Evolutionary conservation across 345 rosid genomes (phyloP).

Genomic region (Combretum micranthum): DNA sequence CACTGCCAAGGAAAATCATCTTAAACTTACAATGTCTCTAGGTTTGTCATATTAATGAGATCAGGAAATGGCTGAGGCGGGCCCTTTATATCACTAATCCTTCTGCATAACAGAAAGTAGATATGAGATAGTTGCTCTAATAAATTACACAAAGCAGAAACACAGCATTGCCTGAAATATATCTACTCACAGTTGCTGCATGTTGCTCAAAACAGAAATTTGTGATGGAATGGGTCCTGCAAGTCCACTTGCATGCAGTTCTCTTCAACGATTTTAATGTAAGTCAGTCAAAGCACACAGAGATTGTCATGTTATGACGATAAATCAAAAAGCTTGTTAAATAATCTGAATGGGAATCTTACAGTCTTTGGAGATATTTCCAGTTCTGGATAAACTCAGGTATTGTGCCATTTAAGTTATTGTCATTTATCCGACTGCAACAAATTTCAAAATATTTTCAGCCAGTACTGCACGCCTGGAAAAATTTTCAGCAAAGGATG

Average conservation of each 20-base stretch:
- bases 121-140: background rate
- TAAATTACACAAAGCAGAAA: background rate
- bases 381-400: constrained; percentile 59
- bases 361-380: constrained; percentile 55
- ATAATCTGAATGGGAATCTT: constrained; percentile 22
- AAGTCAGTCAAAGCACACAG: background rate
- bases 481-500: background rate
- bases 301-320: background rate
- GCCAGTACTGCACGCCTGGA: background rate
- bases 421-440: constrained; percentile 73
- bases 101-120: constrained; percentile 23
- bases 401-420: constrained; percentile 57
- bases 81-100: constrained; percentile 40
- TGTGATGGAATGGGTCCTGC: constrained; percentile 44
- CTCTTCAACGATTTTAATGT: constrained; percentile 25
- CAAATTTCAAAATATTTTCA: background rate
- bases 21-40: constrained; percentile 27
- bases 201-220: constrained; percentile 23
- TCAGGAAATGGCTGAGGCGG: constrained; percentile 31
- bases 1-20: background rate
- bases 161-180: background rate
- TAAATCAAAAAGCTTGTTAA: background rate
- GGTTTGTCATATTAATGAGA: constrained; percentile 19
- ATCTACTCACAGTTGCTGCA: constrained; percentile 34
- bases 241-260: constrained; percentile 52